A percentile compares a stretch with the other conserved stretches of the same genome.
These are phyloP conservation scores for Trichoderma atrobrunneum DNA, from an alignment of 2,329 filamentous ascomycete species.

Conservation along the genomic window DNA sequence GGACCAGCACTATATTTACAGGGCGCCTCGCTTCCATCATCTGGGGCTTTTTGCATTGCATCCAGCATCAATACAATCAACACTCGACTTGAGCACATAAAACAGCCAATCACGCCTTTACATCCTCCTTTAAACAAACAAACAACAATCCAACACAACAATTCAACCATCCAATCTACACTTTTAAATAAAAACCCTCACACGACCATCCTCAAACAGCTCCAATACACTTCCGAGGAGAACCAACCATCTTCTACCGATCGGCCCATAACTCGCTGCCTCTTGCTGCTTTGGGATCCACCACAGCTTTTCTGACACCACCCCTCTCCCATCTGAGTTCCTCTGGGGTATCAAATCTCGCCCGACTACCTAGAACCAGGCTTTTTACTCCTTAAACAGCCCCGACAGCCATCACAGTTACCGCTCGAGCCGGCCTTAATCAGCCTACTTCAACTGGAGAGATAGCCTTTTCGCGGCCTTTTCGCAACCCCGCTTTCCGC, in stretches of 20 bases:
- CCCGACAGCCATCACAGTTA: neutral
- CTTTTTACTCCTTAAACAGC: neutral
- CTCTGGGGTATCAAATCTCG: neutral
- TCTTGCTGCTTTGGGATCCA: neutral
- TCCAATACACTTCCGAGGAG: neutral
- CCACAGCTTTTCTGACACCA: slow-evolving; percentile 9
- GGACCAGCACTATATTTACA: slow-evolving; percentile 10
- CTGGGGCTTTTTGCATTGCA: neutral
- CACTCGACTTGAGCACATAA: neutral
- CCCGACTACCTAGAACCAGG: neutral
- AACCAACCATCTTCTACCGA: neutral
- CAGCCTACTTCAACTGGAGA: neutral
- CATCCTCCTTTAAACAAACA: neutral
- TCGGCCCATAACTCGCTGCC: neutral
- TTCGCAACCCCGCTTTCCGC: neutral
- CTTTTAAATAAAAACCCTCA: neutral
- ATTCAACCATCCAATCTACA: neutral
- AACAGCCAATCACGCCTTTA: neutral
- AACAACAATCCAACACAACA: neutral
- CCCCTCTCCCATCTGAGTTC: slow-evolving; percentile 3
- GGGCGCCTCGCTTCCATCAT: slow-evolving; percentile 7
- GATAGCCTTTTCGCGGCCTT: neutral
- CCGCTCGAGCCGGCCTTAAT: slow-evolving; percentile 6
- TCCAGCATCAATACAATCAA: neutral
- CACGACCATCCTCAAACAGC: neutral